Evolutionary conservation across 2,329 filamentous ascomycete species (phyloP), one percentile per base, ranked within the genome.

Genomic region (Claviceps lovelessii): DNA sequence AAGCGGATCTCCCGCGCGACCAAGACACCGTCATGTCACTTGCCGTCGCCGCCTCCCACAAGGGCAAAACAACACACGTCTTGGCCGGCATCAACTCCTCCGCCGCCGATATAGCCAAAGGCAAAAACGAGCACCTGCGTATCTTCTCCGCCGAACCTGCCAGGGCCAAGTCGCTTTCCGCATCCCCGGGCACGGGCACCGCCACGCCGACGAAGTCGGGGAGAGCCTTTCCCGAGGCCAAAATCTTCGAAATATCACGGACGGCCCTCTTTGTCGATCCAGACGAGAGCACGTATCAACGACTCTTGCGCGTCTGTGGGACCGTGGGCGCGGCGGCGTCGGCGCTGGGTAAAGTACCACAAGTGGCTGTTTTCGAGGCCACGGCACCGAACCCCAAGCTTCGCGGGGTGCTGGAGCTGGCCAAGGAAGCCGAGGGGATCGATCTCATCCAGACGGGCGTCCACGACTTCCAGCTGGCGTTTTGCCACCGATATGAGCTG

Each of bases 1-100:
- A 95, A 61, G 76, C 91, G 64, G 83, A 89, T 56, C 81, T 95
- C 51, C 86, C 86, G 58, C 79, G 82, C 61, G 82, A 90, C 65
- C 90, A 96, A 72, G 91, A 97, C 70, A 94, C 86, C 55, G 88
- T 95, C 56, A 89, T 86, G 60, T 90, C 86, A 54, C 76, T 96
- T 51, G 88, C 83, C 46, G 80, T 85, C 53, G 83, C 88, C 54
- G 83, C 88, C 60, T 78, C 72, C 65, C 77, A 64, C 69, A 79
- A 73, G 69, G 74, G 73, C 52, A 83, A 76, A 62, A 74, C 64
- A 50, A 80, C 78, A 29, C 67, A 75, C 47, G 49, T 73, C 53
- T 83, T 87, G 60, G 88, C 90, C 31, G 90, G 90, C 54, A 84
- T 95, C 71, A 96, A 95, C 68, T 90, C 88, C 56, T 86, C 84